Percentiles rank a stretch among this genome's conserved stretches.
Evolutionary conservation across 768 basidiomycete species (phyloP).

Genomic region (Kwoniella mangroviensis): DNA sequence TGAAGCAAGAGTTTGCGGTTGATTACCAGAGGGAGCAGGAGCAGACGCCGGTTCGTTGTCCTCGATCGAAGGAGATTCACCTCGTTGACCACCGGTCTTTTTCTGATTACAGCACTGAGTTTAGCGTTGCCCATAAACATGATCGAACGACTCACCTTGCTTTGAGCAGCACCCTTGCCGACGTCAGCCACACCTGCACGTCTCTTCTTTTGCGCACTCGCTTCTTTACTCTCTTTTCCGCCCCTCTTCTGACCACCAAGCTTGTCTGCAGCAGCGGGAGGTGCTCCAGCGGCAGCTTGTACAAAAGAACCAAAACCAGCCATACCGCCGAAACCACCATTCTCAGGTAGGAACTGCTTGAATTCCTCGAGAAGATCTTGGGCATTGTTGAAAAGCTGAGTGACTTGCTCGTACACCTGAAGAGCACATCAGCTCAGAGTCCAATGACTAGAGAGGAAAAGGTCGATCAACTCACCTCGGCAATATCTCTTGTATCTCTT

Average conservation of each 20-base stretch:
- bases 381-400: slow-evolving; percentile 57
- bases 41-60: slow-evolving; percentile 33
- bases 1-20: slow-evolving; percentile 52
- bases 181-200: slow-evolving; percentile 34
- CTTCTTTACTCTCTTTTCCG: slow-evolving; percentile 39
- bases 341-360: slow-evolving; percentile 58
- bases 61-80: slow-evolving; percentile 47
- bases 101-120: slow-evolving; percentile 37
- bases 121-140: not conserved
- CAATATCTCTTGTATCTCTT: slow-evolving; percentile 65
- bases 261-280: slow-evolving; percentile 18
- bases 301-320: slow-evolving; percentile 42
- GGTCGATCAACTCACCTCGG: slow-evolving; percentile 61
- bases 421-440: not conserved
- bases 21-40: slow-evolving; percentile 29
- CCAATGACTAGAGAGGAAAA: not conserved
- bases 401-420: slow-evolving; percentile 58
- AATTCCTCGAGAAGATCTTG: slow-evolving; percentile 59
- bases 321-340: slow-evolving; percentile 45
- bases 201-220: slow-evolving; percentile 38
- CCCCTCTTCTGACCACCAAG: slow-evolving; percentile 30
- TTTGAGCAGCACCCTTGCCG: slow-evolving; percentile 34
- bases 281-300: slow-evolving; percentile 34
- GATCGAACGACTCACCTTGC: slow-evolving; percentile 38
- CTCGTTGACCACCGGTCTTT: slow-evolving; percentile 44